Conservation (phyloP, 108 stramenopile genomes). For the Hondaea fermentalgiana region DNA sequence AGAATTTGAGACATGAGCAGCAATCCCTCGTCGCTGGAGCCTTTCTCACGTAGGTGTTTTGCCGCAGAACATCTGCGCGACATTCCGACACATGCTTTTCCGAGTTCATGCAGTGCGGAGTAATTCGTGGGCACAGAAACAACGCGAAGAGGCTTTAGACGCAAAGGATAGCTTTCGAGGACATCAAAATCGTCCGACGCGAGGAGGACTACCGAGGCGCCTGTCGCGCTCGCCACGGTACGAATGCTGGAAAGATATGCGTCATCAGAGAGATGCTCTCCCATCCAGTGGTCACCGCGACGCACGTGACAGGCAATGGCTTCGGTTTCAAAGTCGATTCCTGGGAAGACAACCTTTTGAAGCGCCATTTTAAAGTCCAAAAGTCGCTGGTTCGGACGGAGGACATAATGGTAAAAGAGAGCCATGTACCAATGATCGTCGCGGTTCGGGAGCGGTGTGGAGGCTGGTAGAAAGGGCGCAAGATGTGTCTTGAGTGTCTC, state of each 20-base stretch:
- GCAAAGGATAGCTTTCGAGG: not conserved
- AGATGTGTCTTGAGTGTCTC: not conserved
- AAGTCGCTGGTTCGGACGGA: not conserved
- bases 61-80: not conserved
- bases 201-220: not conserved
- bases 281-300: conserved; percentile 15
- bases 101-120: not conserved
- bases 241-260: not conserved
- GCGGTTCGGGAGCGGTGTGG: not conserved
- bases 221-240: not conserved
- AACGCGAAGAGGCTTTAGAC: not conserved
- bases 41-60: not conserved
- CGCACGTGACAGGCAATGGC: not conserved
- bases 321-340: not conserved
- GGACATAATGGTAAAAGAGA: not conserved
- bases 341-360: not conserved
- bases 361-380: not conserved
- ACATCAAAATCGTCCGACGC: not conserved
- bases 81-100: not conserved
- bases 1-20: not conserved
- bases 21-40: not conserved
- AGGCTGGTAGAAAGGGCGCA: no score
- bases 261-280: not conserved
- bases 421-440: conserved; percentile 16
- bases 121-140: not conserved